Percentiles rank a stretch among this genome's conserved stretches.
Conservation (phyloP, 768 basidiomycete species). For the Podaxis sp. region DNA sequence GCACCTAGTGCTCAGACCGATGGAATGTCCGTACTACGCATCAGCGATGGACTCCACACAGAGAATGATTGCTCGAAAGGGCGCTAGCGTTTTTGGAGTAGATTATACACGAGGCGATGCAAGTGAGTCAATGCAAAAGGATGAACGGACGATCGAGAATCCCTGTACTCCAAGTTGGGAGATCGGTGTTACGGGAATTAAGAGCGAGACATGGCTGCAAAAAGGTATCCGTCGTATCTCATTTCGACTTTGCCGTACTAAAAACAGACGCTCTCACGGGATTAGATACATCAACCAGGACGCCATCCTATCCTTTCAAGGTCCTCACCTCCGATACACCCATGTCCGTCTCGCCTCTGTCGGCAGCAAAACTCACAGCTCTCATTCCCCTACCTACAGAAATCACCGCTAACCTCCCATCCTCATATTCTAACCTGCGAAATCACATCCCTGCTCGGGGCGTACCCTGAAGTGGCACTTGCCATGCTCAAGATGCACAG, state of each 20-base stretch:
- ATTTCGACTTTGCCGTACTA: background rate
- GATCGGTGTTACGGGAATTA: no score
- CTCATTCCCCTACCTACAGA: background rate
- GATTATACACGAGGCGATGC: constrained; percentile 84
- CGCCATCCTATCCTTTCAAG: background rate
- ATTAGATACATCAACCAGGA: background rate
- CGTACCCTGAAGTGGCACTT: no score
- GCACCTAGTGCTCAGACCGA: constrained; percentile 86
- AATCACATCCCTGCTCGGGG: no score
- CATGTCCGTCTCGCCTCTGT: background rate
- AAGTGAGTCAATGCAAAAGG: constrained; percentile 78
- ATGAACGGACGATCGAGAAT: constrained; percentile 82
- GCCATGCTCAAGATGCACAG: background rate
- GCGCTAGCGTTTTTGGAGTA: constrained; percentile 96
- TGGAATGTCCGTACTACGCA: no score
- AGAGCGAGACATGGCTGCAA: no score
- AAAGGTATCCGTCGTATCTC: background rate
- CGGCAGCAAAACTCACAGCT: background rate
- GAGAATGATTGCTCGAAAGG: no score
- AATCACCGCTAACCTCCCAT: background rate
- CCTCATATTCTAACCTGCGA: background rate
- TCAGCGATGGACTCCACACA: no score
- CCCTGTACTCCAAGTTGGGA: constrained; percentile 45
- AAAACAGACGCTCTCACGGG: background rate
- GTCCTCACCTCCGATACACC: background rate